phyloP scores from a whole-genome alignment of 192 early-diverging fungal species.

The Geranomyces variabilis region DNA sequence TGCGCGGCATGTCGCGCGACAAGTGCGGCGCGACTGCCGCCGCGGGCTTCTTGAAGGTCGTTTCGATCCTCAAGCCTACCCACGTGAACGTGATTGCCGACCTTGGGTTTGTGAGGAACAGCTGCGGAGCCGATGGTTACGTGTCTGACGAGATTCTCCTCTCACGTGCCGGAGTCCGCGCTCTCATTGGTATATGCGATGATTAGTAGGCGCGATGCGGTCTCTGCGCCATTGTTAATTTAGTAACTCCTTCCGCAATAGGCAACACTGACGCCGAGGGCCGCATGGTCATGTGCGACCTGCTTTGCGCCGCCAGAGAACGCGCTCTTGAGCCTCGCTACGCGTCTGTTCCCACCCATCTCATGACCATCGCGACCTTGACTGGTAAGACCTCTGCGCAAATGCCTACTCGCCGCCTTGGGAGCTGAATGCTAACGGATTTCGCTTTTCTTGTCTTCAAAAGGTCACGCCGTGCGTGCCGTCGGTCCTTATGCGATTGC shows the following conservation, averaged over 20 bases:
- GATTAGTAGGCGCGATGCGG: too few relatives aligned
- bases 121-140: constrained; percentile 77
- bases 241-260: background rate
- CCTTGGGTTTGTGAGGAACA: constrained; percentile 82
- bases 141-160: constrained; percentile 82
- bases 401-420: too few relatives aligned
- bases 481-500: constrained; percentile 76
- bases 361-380: constrained; percentile 85
- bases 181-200: too few relatives aligned
- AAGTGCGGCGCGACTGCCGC: constrained; percentile 85
- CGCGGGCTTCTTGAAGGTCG: constrained; percentile 80
- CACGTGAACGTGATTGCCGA: constrained; percentile 71
- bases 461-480: constrained; percentile 76
- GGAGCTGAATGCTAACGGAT: too few relatives aligned
- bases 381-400: constrained; percentile 46
- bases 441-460: constrained; percentile 41
- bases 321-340: constrained; percentile 27
- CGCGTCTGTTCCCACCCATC: constrained; percentile 50
- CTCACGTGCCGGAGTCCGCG: constrained; percentile 72
- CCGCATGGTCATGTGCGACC: constrained; percentile 74
- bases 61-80: constrained; percentile 65
- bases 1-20: constrained; percentile 90
- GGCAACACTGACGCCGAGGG: constrained; percentile 83
- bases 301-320: constrained; percentile 59
- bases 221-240: too few relatives aligned